Base-by-base conservation (phyloP, 495 filamentous ascomycete genomes). In the Penicillium parvum region DNA sequence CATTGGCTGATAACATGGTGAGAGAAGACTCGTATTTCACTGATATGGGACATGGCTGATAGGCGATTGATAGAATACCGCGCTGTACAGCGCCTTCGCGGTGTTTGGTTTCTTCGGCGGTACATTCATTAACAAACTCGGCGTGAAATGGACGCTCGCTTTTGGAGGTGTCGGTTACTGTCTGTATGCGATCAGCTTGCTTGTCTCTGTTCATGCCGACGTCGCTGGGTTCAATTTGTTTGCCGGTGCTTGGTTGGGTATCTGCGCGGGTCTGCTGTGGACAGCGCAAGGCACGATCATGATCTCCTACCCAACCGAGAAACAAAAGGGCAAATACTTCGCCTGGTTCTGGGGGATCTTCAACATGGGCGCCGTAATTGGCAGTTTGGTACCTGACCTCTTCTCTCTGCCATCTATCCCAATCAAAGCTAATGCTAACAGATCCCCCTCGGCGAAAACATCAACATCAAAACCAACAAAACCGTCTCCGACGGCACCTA, bases 141-240 rank as follows among this genome's bases (percentile, higher is more conserved):
- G 68, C 23, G 56, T 70, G 28, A 65, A 60, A 42, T 32, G 56
- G 25, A 30, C 68, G 2, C 48, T 72, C 18, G 52, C 57, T 23
- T 57, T 71, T 22, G 67, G 69, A 22, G 69, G 69, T 18, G 43
- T 67, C 19, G 67, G 67, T 22, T 73, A 73, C 46, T 52, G 42
- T 22, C 37, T 73, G 19, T 73, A 73, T 40, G 51, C 68, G 15
- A 51, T 55, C 4, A 64, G 60, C 37, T 58, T 63, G 20, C 51
- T 72, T 12, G 57, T 60, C 60, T 94, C 85, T 61, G 85, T 81
- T 50, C 83, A 89, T 54, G 81, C 69, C 20, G 17, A 73, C 18
- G 90, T 88, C 51, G 56, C 56, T 11, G 85, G 82, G 5, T 88
- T 90, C 61, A 83, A 83, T 57, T 76, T 86, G 40, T 86, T 86